These are phyloP conservation scores for Suillus paluster DNA, from an alignment of 768 basidiomycete genomes.

Conservation along the genomic window DNA sequence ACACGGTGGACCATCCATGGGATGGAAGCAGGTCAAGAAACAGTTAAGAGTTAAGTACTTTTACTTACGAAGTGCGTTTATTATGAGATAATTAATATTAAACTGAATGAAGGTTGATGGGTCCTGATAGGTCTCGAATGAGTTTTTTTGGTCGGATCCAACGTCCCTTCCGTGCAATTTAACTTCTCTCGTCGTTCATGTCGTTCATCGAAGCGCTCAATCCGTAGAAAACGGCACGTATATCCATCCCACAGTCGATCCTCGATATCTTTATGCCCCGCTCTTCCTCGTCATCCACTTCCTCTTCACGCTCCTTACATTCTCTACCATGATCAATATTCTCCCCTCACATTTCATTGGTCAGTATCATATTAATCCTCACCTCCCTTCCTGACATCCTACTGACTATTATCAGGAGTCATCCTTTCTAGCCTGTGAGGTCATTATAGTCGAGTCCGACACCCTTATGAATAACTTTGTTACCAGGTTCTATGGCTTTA, in stretches of 20 bases:
- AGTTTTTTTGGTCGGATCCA: neutral
- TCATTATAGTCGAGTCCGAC: neutral
- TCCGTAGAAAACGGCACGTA: slow-evolving; percentile 34
- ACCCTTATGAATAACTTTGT: neutral
- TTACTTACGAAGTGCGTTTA: no score
- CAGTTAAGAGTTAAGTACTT: no score
- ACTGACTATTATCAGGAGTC: slow-evolving; percentile 29
- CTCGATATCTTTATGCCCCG: slow-evolving; percentile 10
- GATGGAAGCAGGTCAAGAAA: no score
- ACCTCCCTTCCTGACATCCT: neutral
- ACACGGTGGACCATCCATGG: no score
- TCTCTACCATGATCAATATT: slow-evolving; percentile 18
- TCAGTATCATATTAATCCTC: slow-evolving; percentile 11
- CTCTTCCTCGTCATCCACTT: neutral
- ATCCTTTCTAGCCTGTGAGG: slow-evolving; percentile 37
- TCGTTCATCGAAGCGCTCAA: slow-evolving; percentile 31
- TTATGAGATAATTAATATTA: neutral
- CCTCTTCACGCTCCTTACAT: slow-evolving; percentile 1
- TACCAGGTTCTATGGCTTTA: slow-evolving; percentile 39
- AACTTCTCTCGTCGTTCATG: slow-evolving; percentile 32
- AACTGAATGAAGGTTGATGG: neutral
- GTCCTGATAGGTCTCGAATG: no score
- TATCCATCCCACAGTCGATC: slow-evolving; percentile 19
- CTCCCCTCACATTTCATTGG: slow-evolving; percentile 32
- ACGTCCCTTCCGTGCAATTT: slow-evolving; percentile 5